Evolutionary conservation across 2,329 filamentous ascomycete species (phyloP).

Genomic region (Sporothrix brasiliensis): DNA sequence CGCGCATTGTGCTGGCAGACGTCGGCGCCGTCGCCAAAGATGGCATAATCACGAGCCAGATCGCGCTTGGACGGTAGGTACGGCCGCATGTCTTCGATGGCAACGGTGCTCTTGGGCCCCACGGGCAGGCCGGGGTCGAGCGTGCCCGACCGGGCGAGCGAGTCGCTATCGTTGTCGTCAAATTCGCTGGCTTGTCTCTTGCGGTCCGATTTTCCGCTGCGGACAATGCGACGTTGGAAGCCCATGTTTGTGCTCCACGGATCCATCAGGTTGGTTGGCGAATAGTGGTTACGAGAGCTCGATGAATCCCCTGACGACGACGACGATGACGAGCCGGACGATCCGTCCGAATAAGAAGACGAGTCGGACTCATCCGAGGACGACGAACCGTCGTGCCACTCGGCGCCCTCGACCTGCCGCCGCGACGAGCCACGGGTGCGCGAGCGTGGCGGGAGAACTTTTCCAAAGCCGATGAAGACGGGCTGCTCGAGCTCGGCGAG

Average conservation of each 20-base stretch:
- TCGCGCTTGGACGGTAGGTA: slow-evolving; percentile 77
- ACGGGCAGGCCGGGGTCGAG: slow-evolving; percentile 32
- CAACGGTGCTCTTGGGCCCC: slow-evolving; percentile 67
- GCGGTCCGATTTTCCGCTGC: slow-evolving; percentile 37
- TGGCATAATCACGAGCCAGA: slow-evolving; percentile 76
- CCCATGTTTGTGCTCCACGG: slow-evolving; percentile 35
- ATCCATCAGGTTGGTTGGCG: slow-evolving; percentile 29
- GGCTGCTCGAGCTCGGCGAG: slow-evolving; percentile 34
- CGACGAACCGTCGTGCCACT: slow-evolving; percentile 35
- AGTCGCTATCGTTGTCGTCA: slow-evolving; percentile 21
- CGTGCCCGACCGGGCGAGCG: slow-evolving; percentile 29
- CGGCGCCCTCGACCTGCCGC: slow-evolving; percentile 54
- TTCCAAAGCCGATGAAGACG: slow-evolving; percentile 37
- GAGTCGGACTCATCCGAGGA: slow-evolving; percentile 41
- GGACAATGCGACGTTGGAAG: slow-evolving; percentile 63
- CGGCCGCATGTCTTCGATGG: slow-evolving; percentile 69
- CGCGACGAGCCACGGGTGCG: slow-evolving; percentile 42
- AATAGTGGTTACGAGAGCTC: slow-evolving; percentile 2
- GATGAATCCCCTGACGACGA: slow-evolving; percentile 11
- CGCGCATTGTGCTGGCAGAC: slow-evolving; percentile 83
- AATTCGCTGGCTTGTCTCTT: slow-evolving; percentile 41
- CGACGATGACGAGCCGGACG: slow-evolving; percentile 19
- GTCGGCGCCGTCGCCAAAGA: slow-evolving; percentile 79
- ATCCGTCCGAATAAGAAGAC: slow-evolving; percentile 47
- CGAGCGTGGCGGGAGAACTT: slow-evolving; percentile 30